Percentiles rank a stretch among this genome's conserved stretches.
Evolutionary conservation across 768 basidiomycete genomes (phyloP).

Genomic region (Tylopilus balloui): DNA sequence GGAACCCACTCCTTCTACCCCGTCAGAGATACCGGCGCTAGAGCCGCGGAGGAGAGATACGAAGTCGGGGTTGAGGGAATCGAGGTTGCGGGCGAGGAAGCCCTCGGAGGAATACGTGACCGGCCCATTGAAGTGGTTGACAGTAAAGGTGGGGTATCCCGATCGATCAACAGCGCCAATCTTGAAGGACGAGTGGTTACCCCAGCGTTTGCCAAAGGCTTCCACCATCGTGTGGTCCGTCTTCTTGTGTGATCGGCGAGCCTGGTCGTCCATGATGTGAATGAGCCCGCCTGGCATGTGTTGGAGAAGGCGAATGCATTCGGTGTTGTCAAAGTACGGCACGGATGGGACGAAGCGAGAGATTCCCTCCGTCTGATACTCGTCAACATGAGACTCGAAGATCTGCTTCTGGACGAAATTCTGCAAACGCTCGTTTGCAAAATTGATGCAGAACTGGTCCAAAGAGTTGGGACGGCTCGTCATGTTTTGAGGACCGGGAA

Average conservation of each 20-base stretch:
- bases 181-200: slow-evolving; percentile 90
- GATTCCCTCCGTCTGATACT: slow-evolving; percentile 83
- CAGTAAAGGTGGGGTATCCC: slow-evolving; percentile 81
- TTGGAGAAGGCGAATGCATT: slow-evolving; percentile 66
- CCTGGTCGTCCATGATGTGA: slow-evolving; percentile 98
- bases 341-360: slow-evolving; percentile 61
- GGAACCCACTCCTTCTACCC: slow-evolving; percentile 69
- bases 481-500: slow-evolving; percentile 91
- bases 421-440: slow-evolving; percentile 89
- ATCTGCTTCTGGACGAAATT: slow-evolving; percentile 62
- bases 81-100: slow-evolving; percentile 86
- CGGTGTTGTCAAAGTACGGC: slow-evolving; percentile 86
- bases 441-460: slow-evolving; percentile 96
- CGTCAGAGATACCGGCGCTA: slow-evolving; percentile 31
- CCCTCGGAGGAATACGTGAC: slow-evolving; percentile 89
- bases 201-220: slow-evolving; percentile 91
- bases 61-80: slow-evolving; percentile 89
- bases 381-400: slow-evolving; percentile 77
- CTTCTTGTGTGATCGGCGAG: slow-evolving; percentile 80
- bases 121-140: slow-evolving; percentile 88
- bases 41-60: slow-evolving; percentile 81
- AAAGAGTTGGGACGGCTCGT: slow-evolving; percentile 85
- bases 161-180: slow-evolving; percentile 67
- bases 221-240: slow-evolving; percentile 93
- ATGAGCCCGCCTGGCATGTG: slow-evolving; percentile 67